Base-by-base conservation (phyloP, 163 green algal species). In the Smithsoniella earleae region DNA sequence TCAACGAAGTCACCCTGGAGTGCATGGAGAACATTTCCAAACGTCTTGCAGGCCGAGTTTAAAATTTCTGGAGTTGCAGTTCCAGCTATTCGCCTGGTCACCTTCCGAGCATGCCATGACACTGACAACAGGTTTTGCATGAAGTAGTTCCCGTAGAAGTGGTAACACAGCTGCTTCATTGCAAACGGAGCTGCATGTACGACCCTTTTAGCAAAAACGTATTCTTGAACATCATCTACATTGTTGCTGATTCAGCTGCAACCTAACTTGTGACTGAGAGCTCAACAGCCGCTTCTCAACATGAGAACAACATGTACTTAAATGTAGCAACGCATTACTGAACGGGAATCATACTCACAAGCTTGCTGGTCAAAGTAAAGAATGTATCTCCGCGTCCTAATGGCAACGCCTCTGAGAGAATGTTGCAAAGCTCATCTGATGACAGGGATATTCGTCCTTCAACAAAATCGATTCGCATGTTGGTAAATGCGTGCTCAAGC, bases 81-180 rank as follows among this genome's bases (percentile, higher is more conserved):
- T 16, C n/a, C 25, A 16, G 58, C 20, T 30, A 69, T 43, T 30
- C 58, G 5, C 27, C 5, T 31, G 58, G 58, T 34, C 1, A 36
- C 25, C 8, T 34, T n/a, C 1, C 58, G 58, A 16, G 25, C 58
- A 38, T 69, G 58, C 58, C 27, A 30, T 16, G 58, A 30, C n/a
- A 38, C 58, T 0, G 58, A 22, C n/a, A 69, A 33, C 58, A 69
- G 18, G 30, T 30, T 31, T 34, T 69, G 58, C 25, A 36, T 34
- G 25, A 69, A 69, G 58, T 69, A 69, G 25, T 69, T 69, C 30
- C 58, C 58, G 25, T 69, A 69, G 58, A 69, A 69, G 25, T 69
- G 58, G 25, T 69, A 69, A 18, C 27, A 13, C 5, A 69, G 58
- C 58, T 69, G 58, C 25, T 69, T 69, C n/a, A 33, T 38, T 16